phyloP scores from a whole-genome alignment of 768 basidiomycete species.

The Lyophyllum decastes region DNA sequence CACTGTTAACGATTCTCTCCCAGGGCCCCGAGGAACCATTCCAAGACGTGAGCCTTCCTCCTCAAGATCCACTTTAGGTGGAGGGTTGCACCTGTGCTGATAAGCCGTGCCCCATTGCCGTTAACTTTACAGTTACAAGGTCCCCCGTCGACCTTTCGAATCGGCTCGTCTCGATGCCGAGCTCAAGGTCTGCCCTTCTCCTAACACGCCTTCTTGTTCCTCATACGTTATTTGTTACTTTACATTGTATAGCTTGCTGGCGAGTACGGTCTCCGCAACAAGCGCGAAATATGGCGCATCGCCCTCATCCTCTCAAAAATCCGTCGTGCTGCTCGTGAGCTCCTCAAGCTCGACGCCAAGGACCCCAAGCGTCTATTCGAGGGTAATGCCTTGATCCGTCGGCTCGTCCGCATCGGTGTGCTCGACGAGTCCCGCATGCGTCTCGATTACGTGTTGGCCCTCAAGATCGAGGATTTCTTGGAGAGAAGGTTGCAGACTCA shows the following conservation, averaged over 20 bases:
- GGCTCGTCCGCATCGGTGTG: slow-evolving; percentile 99
- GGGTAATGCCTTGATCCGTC: slow-evolving; percentile 93
- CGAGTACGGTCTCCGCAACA: slow-evolving; percentile 99
- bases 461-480: slow-evolving; percentile 99
- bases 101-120: slow-evolving; percentile 66
- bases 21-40: slow-evolving; percentile 91
- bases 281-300: slow-evolving; percentile 99
- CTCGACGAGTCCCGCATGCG: slow-evolving; percentile 99
- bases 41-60: slow-evolving; percentile 84
- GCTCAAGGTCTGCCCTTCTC: slow-evolving; percentile 75
- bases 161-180: slow-evolving; percentile 99
- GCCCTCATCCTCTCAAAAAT: slow-evolving; percentile 98
- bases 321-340: slow-evolving; percentile 99
- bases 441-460: slow-evolving; percentile 99
- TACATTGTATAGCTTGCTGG: slow-evolving; percentile 80
- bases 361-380: slow-evolving; percentile 99
- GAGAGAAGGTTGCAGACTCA: slow-evolving; percentile 98
- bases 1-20: slow-evolving; percentile 32
- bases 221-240: neutral
- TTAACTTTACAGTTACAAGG: slow-evolving; percentile 85
- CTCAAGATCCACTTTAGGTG: slow-evolving; percentile 70
- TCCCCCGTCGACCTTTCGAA: slow-evolving; percentile 96
- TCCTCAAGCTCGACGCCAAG: slow-evolving; percentile 99
- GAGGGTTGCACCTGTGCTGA: slow-evolving; percentile 69
- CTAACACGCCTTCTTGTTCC: neutral